phyloP scores from a whole-genome alignment of 768 basidiomycete genomes.

The Termitomyces sp. region DNA sequence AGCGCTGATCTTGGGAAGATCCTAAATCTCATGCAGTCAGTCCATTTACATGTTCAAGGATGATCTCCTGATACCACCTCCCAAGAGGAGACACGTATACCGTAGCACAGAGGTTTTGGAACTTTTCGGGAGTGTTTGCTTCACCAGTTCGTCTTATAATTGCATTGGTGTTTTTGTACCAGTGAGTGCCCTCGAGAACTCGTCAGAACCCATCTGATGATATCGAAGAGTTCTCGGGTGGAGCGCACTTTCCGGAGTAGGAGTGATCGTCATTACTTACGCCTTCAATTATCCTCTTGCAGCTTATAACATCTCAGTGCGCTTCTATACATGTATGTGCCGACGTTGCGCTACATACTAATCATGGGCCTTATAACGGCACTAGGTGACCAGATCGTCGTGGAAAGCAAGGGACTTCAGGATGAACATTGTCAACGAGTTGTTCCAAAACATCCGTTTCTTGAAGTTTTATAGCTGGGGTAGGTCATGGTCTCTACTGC shows the following conservation, averaged over 20 bases:
- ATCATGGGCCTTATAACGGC: neutral
- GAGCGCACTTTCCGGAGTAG: conserved; percentile 69
- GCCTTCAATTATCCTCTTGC: conserved; percentile 64
- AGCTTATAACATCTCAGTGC: conserved; percentile 56
- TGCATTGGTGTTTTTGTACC: conserved; percentile 65
- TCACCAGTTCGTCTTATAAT: conserved; percentile 61
- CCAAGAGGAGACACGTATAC: conserved; percentile 64
- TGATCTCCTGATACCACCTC: conserved; percentile 1
- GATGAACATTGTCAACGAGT: conserved; percentile 70
- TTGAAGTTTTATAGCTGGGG: conserved; percentile 78
- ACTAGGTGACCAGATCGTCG: conserved; percentile 47
- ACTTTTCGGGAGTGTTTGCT: conserved; percentile 57
- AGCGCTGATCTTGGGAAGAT: conserved; percentile 65
- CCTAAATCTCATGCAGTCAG: conserved; percentile 68
- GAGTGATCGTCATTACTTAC: conserved; percentile 56
- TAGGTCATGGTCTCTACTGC: conserved; percentile 16
- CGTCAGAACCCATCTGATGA: neutral
- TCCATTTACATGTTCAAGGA: neutral
- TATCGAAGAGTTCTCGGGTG: conserved; percentile 61
- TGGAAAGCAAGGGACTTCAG: conserved; percentile 63
- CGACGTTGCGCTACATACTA: neutral
- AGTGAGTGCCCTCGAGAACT: conserved; percentile 33
- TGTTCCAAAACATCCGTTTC: conserved; percentile 69
- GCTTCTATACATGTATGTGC: conserved; percentile 14
- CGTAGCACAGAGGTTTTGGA: conserved; percentile 69